These are phyloP conservation scores for Blechomonas ayalai DNA, from an alignment of 208 protist species.

Conservation along the genomic window DNA sequence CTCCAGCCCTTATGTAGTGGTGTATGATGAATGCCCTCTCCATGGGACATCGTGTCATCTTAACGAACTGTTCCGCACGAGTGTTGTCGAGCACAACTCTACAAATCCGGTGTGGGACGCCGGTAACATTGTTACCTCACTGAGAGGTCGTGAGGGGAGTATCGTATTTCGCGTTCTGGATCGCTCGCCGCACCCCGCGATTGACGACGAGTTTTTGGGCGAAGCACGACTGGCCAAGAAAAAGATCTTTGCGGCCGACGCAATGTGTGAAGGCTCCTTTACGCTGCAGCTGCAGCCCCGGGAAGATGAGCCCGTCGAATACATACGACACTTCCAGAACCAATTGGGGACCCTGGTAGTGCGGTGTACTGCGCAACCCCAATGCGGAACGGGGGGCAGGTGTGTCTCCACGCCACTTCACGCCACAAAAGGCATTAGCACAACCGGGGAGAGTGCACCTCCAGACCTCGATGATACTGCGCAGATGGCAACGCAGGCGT, in stretches of 20 bases:
- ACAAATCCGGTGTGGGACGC: constrained; percentile 8
- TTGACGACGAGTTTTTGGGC: constrained; percentile 14
- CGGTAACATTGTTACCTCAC: not conserved
- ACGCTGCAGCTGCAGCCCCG: constrained; percentile 8
- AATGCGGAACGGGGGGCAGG: too few relatives aligned
- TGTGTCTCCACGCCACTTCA: too few relatives aligned
- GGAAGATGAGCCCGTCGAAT: constrained; percentile 6
- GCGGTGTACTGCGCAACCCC: too few relatives aligned
- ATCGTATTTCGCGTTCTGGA: constrained; percentile 14
- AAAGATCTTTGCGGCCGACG: not conserved
- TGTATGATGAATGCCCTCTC: not conserved
- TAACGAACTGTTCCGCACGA: constrained; percentile 9
- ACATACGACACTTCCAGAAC: constrained; percentile 10
- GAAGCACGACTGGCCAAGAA: constrained; percentile 14
- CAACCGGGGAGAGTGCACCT: too few relatives aligned
- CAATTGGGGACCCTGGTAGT: constrained; percentile 12
- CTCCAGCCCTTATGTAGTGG: constrained; percentile 9
- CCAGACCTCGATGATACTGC: too few relatives aligned
- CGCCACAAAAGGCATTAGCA: too few relatives aligned
- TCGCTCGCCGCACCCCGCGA: not conserved
- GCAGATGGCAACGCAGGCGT: too few relatives aligned
- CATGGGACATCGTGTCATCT: too few relatives aligned
- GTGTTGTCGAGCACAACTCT: not conserved
- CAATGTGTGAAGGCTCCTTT: not conserved
- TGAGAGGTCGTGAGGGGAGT: not conserved